Base-by-base conservation (phyloP, 2,329 filamentous ascomycete species). In the Hypocreales sp. region DNA sequence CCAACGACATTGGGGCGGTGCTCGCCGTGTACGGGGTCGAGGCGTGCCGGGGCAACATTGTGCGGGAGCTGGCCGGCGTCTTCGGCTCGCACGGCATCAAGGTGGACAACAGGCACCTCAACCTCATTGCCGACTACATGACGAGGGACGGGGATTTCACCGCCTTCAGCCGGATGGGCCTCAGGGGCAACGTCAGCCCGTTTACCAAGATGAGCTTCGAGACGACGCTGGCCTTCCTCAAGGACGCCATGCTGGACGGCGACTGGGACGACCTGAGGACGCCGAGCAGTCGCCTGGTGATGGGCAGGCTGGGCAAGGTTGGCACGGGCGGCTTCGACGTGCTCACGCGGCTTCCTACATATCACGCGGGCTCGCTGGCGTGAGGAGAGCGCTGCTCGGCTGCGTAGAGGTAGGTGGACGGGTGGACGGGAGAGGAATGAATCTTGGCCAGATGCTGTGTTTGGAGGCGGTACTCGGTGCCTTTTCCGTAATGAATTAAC, bases 201-300 rank as follows among this genome's bases (percentile, higher is more conserved):
- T 87, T 98, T 41, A 87, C 90, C 56, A 95, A 95, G 67, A 95
- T 95, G 87, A 92, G 82, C 51, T 98, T 95, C 58, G 90, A 98
- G 67, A 98, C 90, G 4, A 98, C 90, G 3, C 69, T 95, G 21
- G 77, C 79, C 1, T 94, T 94, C 61, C 64, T 98, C 44, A 86
- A 80, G 51, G 90, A 95, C 47, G 86, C 90, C 2, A 78, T 94
- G 15, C 60, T 92, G 31, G 83, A 92, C 45, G 76, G 81, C 26
- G 90, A 95, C 51, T 82, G 73, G 65, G 90, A 98, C 51, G 79
- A 90, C 43, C 60, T 98, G 34, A 72, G 67, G 33, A 84, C 79
- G 33, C 90, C 92, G 0, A 90, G 79, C 51, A 77, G 81, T 35
- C 70, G 87, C 32, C 80, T 98, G 43, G 86, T 95, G 26, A 75